A percentile compares a stretch with the other conserved stretches of the same genome.
phyloP scores from a whole-genome alignment of 768 basidiomycete species.

The Xerocomus spinulosus region DNA sequence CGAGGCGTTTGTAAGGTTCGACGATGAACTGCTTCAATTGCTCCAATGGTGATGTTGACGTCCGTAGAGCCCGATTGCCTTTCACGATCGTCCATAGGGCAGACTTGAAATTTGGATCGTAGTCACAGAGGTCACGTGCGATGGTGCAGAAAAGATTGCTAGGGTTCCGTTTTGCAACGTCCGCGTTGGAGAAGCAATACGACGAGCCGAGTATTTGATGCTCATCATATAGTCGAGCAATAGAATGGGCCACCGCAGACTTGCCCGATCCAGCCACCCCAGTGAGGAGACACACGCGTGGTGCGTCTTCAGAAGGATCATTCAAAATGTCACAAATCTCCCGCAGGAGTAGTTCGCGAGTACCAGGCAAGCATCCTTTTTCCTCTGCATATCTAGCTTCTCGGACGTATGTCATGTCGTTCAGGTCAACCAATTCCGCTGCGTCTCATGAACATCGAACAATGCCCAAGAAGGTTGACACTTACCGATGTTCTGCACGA shows the following conservation, averaged over 20 bases:
- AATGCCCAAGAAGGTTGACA: neutral
- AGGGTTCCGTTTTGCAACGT: neutral
- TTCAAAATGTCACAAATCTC: neutral
- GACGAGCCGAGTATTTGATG: neutral
- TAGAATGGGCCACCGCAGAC: neutral
- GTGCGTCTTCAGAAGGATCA: neutral
- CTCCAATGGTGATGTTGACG: neutral
- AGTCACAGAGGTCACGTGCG: neutral
- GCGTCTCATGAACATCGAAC: neutral
- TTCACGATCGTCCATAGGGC: neutral
- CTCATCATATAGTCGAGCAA: neutral
- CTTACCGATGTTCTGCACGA: neutral
- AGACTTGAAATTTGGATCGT: neutral
- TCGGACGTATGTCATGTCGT: neutral
- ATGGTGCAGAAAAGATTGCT: neutral
- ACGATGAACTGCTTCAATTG: neutral
- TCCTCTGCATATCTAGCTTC: neutral
- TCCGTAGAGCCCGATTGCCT: neutral
- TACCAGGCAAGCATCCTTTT: neutral
- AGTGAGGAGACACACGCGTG: neutral
- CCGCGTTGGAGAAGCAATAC: neutral
- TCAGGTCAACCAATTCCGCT: neutral
- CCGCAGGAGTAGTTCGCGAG: neutral
- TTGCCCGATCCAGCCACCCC: neutral
- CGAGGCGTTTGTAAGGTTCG: neutral